Evolutionary conservation across 352 stramenopile species (phyloP).

Genomic region (Phytopythium vexans): DNA sequence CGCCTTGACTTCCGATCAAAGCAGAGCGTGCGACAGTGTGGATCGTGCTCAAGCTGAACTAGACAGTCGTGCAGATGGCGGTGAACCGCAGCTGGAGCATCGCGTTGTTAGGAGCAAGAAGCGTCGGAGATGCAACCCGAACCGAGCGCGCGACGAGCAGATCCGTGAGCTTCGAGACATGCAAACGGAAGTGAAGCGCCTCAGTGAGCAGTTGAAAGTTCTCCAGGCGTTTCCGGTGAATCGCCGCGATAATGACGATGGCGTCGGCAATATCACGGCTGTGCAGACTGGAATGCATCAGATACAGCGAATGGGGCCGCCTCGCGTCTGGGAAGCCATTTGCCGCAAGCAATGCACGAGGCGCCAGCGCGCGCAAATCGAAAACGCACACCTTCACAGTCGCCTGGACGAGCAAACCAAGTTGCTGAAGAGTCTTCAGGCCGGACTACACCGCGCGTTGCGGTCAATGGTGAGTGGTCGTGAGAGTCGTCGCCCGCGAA

Average conservation of each 20-base stretch:
- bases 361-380: slow-evolving; percentile 7
- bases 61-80: no score
- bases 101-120: neutral
- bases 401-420: slow-evolving; percentile 23
- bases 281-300: slow-evolving; percentile 10
- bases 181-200: slow-evolving; percentile 12
- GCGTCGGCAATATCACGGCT: neutral
- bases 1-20: no score
- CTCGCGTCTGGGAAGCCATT: slow-evolving; percentile 5
- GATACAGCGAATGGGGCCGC: neutral
- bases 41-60: no score
- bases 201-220: neutral
- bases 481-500: neutral
- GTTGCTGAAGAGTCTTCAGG: slow-evolving; percentile 16
- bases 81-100: no score
- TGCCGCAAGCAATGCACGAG: neutral
- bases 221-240: neutral
- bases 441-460: slow-evolving; percentile 17
- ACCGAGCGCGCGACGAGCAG: slow-evolving; percentile 3
- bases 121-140: slow-evolving; percentile 2
- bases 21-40: no score
- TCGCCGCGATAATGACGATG: no score
- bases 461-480: slow-evolving; percentile 14
- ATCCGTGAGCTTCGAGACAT: slow-evolving; percentile 8
- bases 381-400: slow-evolving; percentile 26